Base-by-base conservation (phyloP, 2,329 filamentous ascomycete species). In the Trichoderma guizhouense region DNA sequence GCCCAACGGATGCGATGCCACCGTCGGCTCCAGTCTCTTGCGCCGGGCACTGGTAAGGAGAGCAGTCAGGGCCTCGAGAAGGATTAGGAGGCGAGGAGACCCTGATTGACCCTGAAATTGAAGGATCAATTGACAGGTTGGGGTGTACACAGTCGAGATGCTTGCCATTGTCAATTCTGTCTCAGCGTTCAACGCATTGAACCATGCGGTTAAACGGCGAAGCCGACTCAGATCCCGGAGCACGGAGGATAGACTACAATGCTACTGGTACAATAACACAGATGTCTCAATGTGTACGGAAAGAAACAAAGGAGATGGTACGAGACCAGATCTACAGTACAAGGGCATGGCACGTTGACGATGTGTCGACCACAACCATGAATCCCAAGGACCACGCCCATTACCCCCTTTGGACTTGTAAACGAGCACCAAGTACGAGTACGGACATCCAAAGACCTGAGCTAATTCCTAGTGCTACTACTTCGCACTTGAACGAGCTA, bases 1-100 rank as follows among this genome's bases (percentile, higher is more conserved):
- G 26, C 32, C 55, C 55, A 60, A 43, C 65, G 51, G 64, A 36
- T 60, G 53, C 65, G 65, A 60, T 68, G 36, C 53, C 53, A 68
- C 65, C 26, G n/a, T 58, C 32, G 51, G 24, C 34, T 58, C 24
- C 26, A 58, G 53, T 36, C 21, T 53, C 63, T 55, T 55, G 39
- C 26, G 28, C 62, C 30, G 28, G 36, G 24, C 36, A 51, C 15
- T 26, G 30, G 14, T 51, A 34, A 55, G 47, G 47, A 24, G 34
- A 68, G 65, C 34, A n/a, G 14, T 5, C 55, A 34, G 65, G 55
- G 43, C 30, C 39, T 51, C 21, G 39, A 60, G 26, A 3, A 15
- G 8, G 39, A 24, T 32, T 24, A 47, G 65, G 65, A 68, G 26
- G 34, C 39, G 26, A 26, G 58, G 51, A 57, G 34, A 28, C 36